Conservation (phyloP, 1,139 yeast species). For the Candida sanyaensis region DNA sequence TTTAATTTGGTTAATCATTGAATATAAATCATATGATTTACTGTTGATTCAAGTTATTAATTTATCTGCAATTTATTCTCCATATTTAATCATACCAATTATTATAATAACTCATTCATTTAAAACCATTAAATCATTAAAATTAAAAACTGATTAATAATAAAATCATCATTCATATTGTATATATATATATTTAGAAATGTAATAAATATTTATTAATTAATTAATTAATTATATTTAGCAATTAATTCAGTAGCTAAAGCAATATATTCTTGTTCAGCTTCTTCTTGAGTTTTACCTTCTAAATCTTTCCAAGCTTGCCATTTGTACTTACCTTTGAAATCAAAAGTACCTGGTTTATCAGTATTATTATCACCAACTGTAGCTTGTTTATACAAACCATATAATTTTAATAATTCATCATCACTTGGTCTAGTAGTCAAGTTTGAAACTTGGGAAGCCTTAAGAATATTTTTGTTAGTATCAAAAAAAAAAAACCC, state of each 20-base stretch:
- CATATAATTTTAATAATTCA: slow-evolving; percentile 82
- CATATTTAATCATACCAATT: slow-evolving; percentile 68
- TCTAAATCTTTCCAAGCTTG: slow-evolving; percentile 89
- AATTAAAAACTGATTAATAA: not conserved
- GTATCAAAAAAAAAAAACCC: no score
- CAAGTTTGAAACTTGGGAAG: slow-evolving; percentile 75
- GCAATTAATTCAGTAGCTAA: slow-evolving; percentile 69
- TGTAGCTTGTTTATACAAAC: slow-evolving; percentile 94
- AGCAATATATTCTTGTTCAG: slow-evolving; percentile 81
- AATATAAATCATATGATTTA: slow-evolving; percentile 30
- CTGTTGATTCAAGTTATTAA: slow-evolving; percentile 33
- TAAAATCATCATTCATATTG: not conserved
- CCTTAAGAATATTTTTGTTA: slow-evolving; percentile 38
- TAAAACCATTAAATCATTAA: not conserved
- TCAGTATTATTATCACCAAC: slow-evolving; percentile 88
- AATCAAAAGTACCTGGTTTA: slow-evolving; percentile 85
- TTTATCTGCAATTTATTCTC: slow-evolving; percentile 57
- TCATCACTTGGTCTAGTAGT: slow-evolving; percentile 82
- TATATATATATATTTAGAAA: not conserved
- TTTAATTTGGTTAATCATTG: slow-evolving; percentile 40
- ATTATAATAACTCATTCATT: slow-evolving; percentile 50
- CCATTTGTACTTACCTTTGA: slow-evolving; percentile 97
- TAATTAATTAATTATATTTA: slow-evolving; percentile 31
- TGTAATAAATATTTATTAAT: not conserved
- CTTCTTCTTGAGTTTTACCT: slow-evolving; percentile 87